Percentiles rank a stretch among this genome's conserved stretches.
phyloP scores from a whole-genome alignment of 805 yeast genomes.

The Nadsonia fulvescens region DNA sequence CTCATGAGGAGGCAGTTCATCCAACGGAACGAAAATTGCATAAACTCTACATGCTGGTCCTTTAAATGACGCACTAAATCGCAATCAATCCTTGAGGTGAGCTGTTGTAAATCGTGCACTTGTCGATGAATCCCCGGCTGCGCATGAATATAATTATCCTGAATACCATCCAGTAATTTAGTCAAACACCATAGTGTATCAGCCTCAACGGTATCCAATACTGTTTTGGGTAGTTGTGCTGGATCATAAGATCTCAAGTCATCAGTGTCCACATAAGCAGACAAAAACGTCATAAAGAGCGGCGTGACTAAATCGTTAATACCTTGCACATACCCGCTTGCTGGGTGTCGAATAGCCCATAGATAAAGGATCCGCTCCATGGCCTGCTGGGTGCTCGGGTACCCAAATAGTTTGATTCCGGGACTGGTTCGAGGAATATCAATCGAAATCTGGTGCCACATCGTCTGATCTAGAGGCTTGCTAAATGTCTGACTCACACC shows the following conservation, averaged over 20 bases:
- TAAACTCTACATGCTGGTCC: constrained; percentile 72
- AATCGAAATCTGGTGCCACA: constrained; percentile 91
- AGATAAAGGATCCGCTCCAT: constrained; percentile 67
- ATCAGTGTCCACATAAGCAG: constrained; percentile 38
- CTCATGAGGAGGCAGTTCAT: constrained; percentile 96
- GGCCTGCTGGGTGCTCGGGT: constrained; percentile 53
- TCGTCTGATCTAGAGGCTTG: constrained; percentile 47
- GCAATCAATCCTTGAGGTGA: constrained; percentile 65
- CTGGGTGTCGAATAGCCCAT: constrained; percentile 96
- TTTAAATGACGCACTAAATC: constrained; percentile 59
- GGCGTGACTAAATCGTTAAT: constrained; percentile 90
- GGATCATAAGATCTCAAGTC: constrained; percentile 47
- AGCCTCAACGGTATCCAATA: constrained; percentile 67
- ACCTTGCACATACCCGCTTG: constrained; percentile 95
- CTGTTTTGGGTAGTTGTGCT: constrained; percentile 34
- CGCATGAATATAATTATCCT: constrained; percentile 92
- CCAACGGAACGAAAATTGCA: constrained; percentile 95
- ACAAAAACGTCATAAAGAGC: constrained; percentile 69
- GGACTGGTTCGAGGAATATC: constrained; percentile 94
- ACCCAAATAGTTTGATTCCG: constrained; percentile 52
- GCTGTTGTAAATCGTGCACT: constrained; percentile 58
- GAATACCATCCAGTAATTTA: constrained; percentile 79
- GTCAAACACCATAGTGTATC: constrained; percentile 96
- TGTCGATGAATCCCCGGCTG: constrained; percentile 95
- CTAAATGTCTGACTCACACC: constrained; percentile 51